These are phyloP conservation scores for Globisporangium splendens DNA, from an alignment of 352 stramenopile genomes.

Conservation along the genomic window DNA sequence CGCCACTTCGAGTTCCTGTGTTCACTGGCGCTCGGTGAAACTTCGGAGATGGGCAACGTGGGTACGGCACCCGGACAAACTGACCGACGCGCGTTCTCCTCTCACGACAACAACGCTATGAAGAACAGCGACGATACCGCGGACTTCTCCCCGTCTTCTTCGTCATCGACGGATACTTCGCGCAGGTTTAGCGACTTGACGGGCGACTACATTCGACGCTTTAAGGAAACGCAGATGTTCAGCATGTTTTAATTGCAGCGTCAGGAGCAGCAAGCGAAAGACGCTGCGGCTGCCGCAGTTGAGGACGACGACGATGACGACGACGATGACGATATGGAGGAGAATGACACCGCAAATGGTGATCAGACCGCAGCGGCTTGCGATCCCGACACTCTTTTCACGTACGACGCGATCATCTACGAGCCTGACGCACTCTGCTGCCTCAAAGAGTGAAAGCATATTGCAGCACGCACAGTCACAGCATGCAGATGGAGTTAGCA, in stretches of 20 bases:
- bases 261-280: conserved; percentile 34
- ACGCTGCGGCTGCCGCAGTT: conserved; percentile 19
- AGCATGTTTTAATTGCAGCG: conserved; percentile 56
- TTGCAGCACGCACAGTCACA: not conserved
- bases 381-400: conserved; percentile 5
- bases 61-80: no score
- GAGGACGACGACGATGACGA: conserved; percentile 24
- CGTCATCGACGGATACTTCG: not conserved
- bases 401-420: conserved; percentile 5
- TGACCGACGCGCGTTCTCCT: no score
- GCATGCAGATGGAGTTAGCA: no score
- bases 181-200: conserved; percentile 48
- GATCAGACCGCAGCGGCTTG: conserved; percentile 17
- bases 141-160: not conserved
- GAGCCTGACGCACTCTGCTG: not conserved
- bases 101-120: no score
- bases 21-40: conserved; percentile 36
- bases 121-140: not conserved
- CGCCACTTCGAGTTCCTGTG: conserved; percentile 63
- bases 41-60: no score
- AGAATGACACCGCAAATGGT: conserved; percentile 23
- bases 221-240: conserved; percentile 84
- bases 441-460: not conserved
- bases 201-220: conserved; percentile 54
- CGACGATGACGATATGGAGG: conserved; percentile 20